Base-by-base conservation (phyloP, 164 flowering plant species). In the Houttuynia cordata region DNA sequence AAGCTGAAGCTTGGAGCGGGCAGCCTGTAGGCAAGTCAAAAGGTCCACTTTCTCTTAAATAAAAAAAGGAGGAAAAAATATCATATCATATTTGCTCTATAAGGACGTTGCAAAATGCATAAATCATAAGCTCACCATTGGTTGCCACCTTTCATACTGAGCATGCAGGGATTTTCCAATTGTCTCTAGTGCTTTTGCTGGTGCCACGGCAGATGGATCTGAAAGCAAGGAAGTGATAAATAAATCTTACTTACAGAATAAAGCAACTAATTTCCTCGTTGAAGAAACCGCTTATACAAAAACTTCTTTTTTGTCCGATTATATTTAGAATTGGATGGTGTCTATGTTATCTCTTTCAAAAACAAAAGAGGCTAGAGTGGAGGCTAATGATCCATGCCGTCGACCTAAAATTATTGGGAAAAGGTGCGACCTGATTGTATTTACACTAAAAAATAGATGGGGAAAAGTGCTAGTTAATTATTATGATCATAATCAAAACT, bases 111-210 rank as follows among this genome's bases (percentile, higher is more conserved):
- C 12, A 45, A 8, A 24, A 22, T 17, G 15, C 53, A 42, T n/a
- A 22, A 37, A 51, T 5, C 39, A 30, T 57, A 34, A 71, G 64
- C 76, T 61, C 64, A 93, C 99, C 96, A 66, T 81, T 10, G 99
- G 95, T 66, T 86, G 99, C 99, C 99, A 93, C 70, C 96, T 81
- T 71, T 88, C 99, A 76, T 93, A 93, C 66, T 93, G 99, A 21
- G 58, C 59, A 51, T 71, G 81, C 73, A 93, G 79, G 50, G 81
- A 70, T 71, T 80, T 83, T 15, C 97, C 97, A 67, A 93, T 93
- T 59, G 83, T 67, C 66, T 93, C 96, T 64, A 93, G 80, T 50
- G 97, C 99, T 73, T 85, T 93, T 71, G 76, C 88, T 62, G 96
- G 91, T 41, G 84, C 82, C 96, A 93, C 82, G 37, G 97, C 80